Evolutionary conservation across 2,329 filamentous ascomycete species (phyloP).

Genomic region (Colletotrichum kahawae): DNA sequence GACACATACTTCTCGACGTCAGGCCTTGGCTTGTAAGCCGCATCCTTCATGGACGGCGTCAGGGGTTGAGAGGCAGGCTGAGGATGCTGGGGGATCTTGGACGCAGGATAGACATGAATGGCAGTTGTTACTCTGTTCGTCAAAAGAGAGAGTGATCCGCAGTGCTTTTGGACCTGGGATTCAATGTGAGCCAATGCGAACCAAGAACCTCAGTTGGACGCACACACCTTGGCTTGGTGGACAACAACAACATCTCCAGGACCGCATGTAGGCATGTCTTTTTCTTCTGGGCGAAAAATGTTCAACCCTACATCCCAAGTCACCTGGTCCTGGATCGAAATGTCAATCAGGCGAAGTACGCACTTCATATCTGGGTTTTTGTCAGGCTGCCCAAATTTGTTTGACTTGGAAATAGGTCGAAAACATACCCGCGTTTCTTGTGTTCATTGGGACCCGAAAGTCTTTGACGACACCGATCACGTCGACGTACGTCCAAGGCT

Average conservation of each 20-base stretch:
- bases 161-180: constrained; percentile 46
- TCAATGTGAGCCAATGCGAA: background rate
- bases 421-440: constrained; percentile 51
- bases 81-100: constrained; percentile 44
- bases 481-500: constrained; percentile 46
- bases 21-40: constrained; percentile 24
- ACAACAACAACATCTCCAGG: constrained; percentile 70
- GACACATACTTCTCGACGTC: constrained; percentile 50
- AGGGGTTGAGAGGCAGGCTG: constrained; percentile 28
- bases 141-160: constrained; percentile 45
- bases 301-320: constrained; percentile 51
- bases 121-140: constrained; percentile 43
- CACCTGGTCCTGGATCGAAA: constrained; percentile 50
- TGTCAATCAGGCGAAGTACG: constrained; percentile 65
- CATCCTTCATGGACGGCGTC: constrained; percentile 17
- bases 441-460: constrained; percentile 55
- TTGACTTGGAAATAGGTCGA: background rate
- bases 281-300: constrained; percentile 61
- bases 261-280: constrained; percentile 51
- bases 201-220: constrained; percentile 6
- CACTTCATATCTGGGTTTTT: constrained; percentile 60
- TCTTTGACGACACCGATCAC: constrained; percentile 77
- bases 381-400: background rate
- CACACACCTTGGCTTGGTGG: constrained; percentile 56
- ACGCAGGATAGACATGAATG: constrained; percentile 49